Percentiles rank a stretch among this genome's conserved stretches.
These are phyloP conservation scores for Coemansia sp. DNA, from an alignment of 192 early-diverging fungal species.

Conservation along the genomic window DNA sequence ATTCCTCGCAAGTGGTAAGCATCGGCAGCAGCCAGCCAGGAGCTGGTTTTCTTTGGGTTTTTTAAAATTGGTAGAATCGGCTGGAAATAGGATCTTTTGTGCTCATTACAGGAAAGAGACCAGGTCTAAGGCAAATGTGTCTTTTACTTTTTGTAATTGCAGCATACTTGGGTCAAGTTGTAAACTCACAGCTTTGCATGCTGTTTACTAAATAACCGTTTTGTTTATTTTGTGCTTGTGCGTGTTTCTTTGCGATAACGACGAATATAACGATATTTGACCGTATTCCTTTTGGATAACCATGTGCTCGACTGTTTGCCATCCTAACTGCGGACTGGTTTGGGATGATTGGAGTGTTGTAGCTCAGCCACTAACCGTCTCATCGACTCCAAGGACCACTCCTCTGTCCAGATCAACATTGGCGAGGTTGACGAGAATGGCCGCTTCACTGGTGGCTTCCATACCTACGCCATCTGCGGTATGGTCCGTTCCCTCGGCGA, in stretches of 20 bases:
- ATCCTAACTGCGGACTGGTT: not conserved
- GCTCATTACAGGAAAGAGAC: not conserved
- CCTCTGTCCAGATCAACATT: constrained; percentile 97
- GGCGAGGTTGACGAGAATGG: constrained; percentile 89
- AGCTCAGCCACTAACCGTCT: constrained; percentile 97
- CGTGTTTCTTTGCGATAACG: not conserved
- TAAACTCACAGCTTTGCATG: not conserved
- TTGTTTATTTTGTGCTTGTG: not conserved
- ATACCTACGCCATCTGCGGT: constrained; percentile 88
- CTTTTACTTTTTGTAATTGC: not conserved
- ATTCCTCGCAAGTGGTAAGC: constrained; percentile 92
- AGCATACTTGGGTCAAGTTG: not conserved
- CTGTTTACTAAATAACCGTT: not conserved
- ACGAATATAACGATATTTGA: constrained; percentile 1
- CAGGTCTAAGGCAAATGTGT: not conserved
- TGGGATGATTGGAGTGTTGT: not conserved
- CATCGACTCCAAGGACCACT: constrained; percentile 98
- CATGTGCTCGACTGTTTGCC: not conserved
- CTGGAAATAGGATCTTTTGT: not conserved
- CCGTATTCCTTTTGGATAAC: not conserved
- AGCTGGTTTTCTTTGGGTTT: not conserved
- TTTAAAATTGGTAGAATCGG: not conserved
- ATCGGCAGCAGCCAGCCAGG: constrained; percentile 2
- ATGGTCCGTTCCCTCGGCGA: constrained; percentile 87
- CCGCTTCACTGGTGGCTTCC: constrained; percentile 67